A percentile compares a stretch with the other conserved stretches of the same genome.
Evolutionary conservation across 371 early-diverging fungal species (phyloP).

Genomic region (Apophysomyces elegans): DNA sequence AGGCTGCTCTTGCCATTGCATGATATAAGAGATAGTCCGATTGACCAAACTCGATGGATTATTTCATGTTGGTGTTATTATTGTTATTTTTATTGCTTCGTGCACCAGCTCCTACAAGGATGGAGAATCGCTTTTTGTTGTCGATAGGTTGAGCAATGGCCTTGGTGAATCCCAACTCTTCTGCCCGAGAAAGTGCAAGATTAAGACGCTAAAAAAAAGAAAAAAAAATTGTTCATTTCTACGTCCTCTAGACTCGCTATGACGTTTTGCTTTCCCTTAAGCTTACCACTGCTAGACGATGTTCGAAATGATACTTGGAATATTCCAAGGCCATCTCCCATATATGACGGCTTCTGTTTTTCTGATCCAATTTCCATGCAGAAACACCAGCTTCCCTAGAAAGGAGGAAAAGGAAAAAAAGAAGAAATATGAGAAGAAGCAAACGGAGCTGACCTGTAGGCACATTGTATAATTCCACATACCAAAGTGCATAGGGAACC

Average conservation of each 20-base stretch:
- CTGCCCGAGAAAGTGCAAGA: constrained; percentile 28
- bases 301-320: constrained; percentile 47
- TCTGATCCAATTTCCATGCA: constrained; percentile 33
- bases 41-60: too few species aligned
- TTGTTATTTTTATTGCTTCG: background rate
- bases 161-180: constrained; percentile 35
- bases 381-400: constrained; percentile 43
- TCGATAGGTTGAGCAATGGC: constrained; percentile 28
- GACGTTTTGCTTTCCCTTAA: background rate
- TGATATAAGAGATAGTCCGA: too few species aligned
- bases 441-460: too few species aligned
- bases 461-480: background rate
- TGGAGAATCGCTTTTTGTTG: constrained; percentile 35
- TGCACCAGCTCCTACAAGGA: constrained; percentile 10
- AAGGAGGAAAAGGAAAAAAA: background rate
- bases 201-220: constrained; percentile 30
- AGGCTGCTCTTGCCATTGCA: too few species aligned
- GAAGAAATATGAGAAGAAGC: background rate
- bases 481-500: constrained; percentile 64
- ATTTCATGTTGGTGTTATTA: too few species aligned
- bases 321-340: constrained; percentile 49
- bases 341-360: constrained; percentile 34
- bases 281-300: constrained; percentile 44
- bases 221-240: too few species aligned
- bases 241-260: too few species aligned